Percentiles rank a stretch among this genome's conserved stretches.
phyloP scores from a whole-genome alignment of 306 rosid species.

The Carpinus fangiana region DNA sequence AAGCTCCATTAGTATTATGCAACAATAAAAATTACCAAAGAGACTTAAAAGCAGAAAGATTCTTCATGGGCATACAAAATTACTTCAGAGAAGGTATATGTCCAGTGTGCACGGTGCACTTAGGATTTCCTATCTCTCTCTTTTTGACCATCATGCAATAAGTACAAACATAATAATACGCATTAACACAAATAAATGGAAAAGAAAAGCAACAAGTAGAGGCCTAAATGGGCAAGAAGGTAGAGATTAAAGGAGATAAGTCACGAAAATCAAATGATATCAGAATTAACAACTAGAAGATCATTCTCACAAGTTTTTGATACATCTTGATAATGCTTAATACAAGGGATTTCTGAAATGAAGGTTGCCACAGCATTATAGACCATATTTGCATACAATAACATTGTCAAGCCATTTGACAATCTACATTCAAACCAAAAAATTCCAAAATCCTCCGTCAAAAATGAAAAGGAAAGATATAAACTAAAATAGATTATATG shows the following conservation, averaged over 20 bases:
- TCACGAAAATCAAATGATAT: not conserved
- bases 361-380: not conserved
- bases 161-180: too few species aligned
- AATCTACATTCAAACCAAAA: too few species aligned
- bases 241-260: not conserved
- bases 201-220: not conserved
- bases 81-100: not conserved
- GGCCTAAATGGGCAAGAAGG: not conserved
- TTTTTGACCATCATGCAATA: not conserved
- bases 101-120: not conserved
- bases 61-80: not conserved
- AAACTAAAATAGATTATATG: not conserved
- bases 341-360: not conserved
- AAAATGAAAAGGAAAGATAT: not conserved
- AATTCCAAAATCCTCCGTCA: not conserved
- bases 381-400: not conserved
- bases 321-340: not conserved
- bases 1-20: not conserved
- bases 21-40: not conserved
- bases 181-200: not conserved
- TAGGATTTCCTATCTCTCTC: not conserved
- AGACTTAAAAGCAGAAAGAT: not conserved
- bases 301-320: not conserved
- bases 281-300: not conserved
- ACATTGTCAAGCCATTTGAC: not conserved